phyloP scores from a whole-genome alignment of 139 green algal genomes.

The Pedinophyceae sp. region DNA sequence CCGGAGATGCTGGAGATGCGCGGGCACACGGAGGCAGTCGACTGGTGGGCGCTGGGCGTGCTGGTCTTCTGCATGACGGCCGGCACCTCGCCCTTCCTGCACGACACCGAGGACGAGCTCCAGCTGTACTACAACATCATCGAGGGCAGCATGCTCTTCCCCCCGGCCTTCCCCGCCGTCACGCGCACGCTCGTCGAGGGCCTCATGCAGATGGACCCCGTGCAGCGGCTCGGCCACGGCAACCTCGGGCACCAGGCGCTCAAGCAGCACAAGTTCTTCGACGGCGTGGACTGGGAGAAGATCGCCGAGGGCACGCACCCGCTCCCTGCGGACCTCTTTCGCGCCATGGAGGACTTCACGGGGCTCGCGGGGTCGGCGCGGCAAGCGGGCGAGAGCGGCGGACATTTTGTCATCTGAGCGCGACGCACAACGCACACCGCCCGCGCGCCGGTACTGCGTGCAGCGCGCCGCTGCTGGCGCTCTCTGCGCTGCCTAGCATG shows the following conservation, averaged over 20 bases:
- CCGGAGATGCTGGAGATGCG: constrained; percentile 42
- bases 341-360: no score
- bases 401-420: no score
- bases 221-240: neutral
- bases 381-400: no score
- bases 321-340: no score
- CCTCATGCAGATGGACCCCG: neutral
- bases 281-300: neutral
- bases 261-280: neutral
- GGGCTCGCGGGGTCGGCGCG: no score
- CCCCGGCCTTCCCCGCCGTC: neutral
- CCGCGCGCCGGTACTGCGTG: no score
- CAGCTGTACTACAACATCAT: neutral
- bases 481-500: no score
- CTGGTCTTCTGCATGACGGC: constrained; percentile 45
- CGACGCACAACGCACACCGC: no score
- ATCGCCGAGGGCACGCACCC: no score
- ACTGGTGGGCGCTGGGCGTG: constrained; percentile 54
- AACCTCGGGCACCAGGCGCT: neutral
- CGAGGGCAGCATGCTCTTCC: neutral
- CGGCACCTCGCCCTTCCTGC: constrained; percentile 21
- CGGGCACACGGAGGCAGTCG: constrained; percentile 29
- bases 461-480: no score
- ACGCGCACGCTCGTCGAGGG: neutral
- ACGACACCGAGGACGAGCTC: neutral